These are phyloP conservation scores for Volvox reticuliferus DNA, from an alignment of 139 green algal species.

Conservation along the genomic window DNA sequence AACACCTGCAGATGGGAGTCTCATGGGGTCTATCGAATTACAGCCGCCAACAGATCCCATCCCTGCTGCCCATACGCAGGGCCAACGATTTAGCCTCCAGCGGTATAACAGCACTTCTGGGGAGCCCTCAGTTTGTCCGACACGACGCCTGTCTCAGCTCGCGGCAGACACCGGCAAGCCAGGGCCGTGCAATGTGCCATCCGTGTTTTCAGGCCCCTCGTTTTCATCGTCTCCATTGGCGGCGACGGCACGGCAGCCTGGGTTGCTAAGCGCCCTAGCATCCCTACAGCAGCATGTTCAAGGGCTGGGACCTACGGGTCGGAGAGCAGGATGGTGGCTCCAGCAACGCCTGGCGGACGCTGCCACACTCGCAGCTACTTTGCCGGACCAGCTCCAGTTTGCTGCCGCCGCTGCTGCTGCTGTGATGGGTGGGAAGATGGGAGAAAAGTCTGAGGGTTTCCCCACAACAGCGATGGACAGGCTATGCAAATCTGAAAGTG, in stretches of 20 bases:
- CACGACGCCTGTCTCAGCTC: background rate
- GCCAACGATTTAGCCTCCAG: too few relatives aligned
- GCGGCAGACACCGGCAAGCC: too few relatives aligned
- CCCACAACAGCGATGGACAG: background rate
- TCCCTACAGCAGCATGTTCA: constrained; percentile 6
- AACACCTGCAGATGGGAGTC: background rate
- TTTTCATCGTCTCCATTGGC: background rate
- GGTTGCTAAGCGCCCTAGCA: background rate
- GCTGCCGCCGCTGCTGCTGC: background rate
- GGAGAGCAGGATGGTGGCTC: background rate
- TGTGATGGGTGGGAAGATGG: background rate
- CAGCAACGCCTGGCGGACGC: constrained; percentile 22
- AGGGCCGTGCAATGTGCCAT: background rate
- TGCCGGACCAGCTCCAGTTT: constrained; percentile 6
- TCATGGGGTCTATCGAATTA: too few relatives aligned
- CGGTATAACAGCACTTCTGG: background rate
- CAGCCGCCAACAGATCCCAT: too few relatives aligned
- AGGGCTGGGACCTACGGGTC: background rate
- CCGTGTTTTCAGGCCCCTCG: background rate
- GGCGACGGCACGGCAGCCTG: background rate
- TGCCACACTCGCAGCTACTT: background rate
- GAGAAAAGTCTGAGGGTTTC: background rate
- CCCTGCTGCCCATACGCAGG: too few relatives aligned
- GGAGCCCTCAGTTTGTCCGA: background rate
- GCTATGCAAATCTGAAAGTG: background rate